Base-by-base conservation (phyloP, 2,329 filamentous ascomycete genomes). In the Septoria linicola region DNA sequence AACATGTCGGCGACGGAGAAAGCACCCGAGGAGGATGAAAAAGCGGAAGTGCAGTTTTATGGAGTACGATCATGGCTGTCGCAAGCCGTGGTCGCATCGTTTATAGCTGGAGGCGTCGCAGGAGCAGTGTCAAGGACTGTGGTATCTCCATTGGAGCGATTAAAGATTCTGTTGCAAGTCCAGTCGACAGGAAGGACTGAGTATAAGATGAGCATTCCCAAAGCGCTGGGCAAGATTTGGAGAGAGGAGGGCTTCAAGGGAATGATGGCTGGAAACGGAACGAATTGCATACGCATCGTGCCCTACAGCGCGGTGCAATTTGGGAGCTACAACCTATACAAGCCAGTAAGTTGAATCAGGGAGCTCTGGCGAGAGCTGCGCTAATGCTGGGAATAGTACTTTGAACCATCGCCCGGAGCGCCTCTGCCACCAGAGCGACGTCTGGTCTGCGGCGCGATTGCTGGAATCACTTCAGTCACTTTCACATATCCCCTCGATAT, bases 221-320 rank as follows among this genome's bases (percentile, higher is more conserved):
- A 95, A 72, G 93, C 89, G 3, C 76, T 99, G 58, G 80, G 76
- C 35, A 99, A 99, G 73, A 99, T 99, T 87, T 96, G 92, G 85
- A 84, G 79, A 63, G 93, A 99, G 69, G 93, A 99, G 72, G 93
- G 93, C 48, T 97, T 91, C 89, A 84, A 84, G 70, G 93, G 93
- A 0, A 95, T 97, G 72, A 95, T 99, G 91, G 84, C 90, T 60
- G 93, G 93, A 45, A 99, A 99, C 69, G 93, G 93, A 58, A 96
- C 91, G 55, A 99, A 99, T 72, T 99, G 93, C 77, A 89, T 99
- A 64, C 88, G 93, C 56, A 99, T 99, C 61, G 89, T 99, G 45
- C 93, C 93, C 3, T 99, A 99, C 71, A 97, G 92, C 42, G 93
- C 93, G 8, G 93, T 97, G 34, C 93, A 99, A 68, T 99, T 99